phyloP scores from a whole-genome alignment of 208 protist species.

The Trypanosoma boissoni region DNA sequence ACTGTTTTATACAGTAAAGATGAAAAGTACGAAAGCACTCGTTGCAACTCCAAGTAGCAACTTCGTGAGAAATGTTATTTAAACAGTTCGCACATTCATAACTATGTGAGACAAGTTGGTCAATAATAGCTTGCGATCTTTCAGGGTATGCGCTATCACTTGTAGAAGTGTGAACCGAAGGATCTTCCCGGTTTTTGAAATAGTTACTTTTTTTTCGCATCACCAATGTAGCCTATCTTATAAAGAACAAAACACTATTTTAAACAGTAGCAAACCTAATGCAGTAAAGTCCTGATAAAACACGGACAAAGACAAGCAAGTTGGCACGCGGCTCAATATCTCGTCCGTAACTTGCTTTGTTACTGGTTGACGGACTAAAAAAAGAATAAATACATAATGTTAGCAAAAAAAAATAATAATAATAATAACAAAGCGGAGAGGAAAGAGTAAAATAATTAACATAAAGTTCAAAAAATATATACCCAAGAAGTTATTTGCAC shows the following conservation, averaged over 20 bases:
- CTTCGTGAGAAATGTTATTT: slow-evolving; percentile 45
- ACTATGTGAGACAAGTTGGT: slow-evolving; percentile 36
- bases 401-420: background rate
- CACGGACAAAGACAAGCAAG: too few species aligned
- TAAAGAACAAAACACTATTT: too few species aligned
- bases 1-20: slow-evolving; percentile 64
- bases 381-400: slow-evolving; percentile 10
- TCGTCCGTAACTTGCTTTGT: too few species aligned
- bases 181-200: too few species aligned
- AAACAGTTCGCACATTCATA: slow-evolving; percentile 76
- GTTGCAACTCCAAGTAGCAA: slow-evolving; percentile 52
- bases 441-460: slow-evolving; percentile 5
- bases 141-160: slow-evolving; percentile 14
- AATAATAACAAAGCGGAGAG: background rate
- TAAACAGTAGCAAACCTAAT: too few species aligned
- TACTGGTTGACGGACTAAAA: too few species aligned
- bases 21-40: slow-evolving; percentile 70
- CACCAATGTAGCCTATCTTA: too few species aligned
- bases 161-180: too few species aligned
- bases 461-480: background rate
- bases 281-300: too few species aligned
- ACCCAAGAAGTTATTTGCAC: slow-evolving; percentile 1
- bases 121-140: slow-evolving; percentile 30
- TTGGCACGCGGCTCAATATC: too few species aligned
- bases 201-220: too few species aligned